A percentile compares a stretch with the other conserved stretches of the same genome.
phyloP scores from a whole-genome alignment of 2,329 filamentous ascomycete species.

The Penicillium sp. region DNA sequence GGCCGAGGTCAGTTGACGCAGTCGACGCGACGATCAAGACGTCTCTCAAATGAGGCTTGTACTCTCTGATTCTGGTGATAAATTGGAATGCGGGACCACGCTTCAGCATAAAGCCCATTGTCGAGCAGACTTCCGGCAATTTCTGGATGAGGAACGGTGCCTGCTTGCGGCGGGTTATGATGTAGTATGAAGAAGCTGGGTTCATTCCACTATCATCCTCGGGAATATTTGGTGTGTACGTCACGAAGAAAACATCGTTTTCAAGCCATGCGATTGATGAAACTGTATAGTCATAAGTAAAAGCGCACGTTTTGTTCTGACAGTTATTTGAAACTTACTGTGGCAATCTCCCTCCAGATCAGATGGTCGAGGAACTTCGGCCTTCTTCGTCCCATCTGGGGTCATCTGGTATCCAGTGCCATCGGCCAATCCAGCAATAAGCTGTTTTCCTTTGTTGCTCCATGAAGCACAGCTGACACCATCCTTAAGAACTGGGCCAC shows the following conservation, averaged over 20 bases:
- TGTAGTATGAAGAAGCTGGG: slow-evolving; percentile 69
- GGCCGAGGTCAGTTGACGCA: slow-evolving; percentile 71
- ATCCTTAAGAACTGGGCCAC: slow-evolving; percentile 65
- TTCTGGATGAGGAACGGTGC: slow-evolving; percentile 68
- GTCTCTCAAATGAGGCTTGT: slow-evolving; percentile 76
- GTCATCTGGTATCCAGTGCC: slow-evolving; percentile 81
- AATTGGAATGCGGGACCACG: slow-evolving; percentile 71
- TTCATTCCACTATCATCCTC: slow-evolving; percentile 52
- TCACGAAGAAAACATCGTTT: slow-evolving; percentile 76
- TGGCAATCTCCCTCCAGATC: slow-evolving; percentile 61
- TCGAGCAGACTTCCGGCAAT: slow-evolving; percentile 69
- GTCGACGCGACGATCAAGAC: slow-evolving; percentile 79
- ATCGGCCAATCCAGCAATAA: slow-evolving; percentile 80
- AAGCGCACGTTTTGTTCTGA: neutral
- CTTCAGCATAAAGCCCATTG: slow-evolving; percentile 60
- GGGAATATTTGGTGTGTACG: slow-evolving; percentile 65
- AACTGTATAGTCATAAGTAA: slow-evolving; percentile 44
- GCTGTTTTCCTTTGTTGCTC: slow-evolving; percentile 90
- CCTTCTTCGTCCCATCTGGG: slow-evolving; percentile 73
- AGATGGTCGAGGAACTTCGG: slow-evolving; percentile 73
- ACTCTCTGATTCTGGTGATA: slow-evolving; percentile 72
- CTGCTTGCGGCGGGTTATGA: slow-evolving; percentile 67
- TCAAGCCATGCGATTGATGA: slow-evolving; percentile 85
- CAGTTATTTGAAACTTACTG: slow-evolving; percentile 50
- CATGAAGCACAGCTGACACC: slow-evolving; percentile 83